Conservation (phyloP, 2,329 filamentous ascomycete species). For the Orbilia blumenaviensis region DNA sequence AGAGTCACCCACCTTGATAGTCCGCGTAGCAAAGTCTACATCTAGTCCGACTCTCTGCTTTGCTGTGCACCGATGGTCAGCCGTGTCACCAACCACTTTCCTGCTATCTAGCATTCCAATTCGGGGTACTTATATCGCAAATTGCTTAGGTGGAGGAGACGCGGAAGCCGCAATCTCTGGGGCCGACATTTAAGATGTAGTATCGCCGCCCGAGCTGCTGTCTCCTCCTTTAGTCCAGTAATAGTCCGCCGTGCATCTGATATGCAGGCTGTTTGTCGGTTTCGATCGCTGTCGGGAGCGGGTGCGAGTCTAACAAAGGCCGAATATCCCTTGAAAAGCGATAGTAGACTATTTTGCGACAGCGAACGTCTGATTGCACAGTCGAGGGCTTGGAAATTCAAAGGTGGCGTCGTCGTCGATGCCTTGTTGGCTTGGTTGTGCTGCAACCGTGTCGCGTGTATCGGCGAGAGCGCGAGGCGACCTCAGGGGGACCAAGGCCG, state of each 20-base stretch:
- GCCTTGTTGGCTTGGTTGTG: slow-evolving; percentile 8
- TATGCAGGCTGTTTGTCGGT: slow-evolving; percentile 19
- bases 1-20: slow-evolving; percentile 65
- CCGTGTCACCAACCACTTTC: slow-evolving; percentile 48
- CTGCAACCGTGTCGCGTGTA: slow-evolving; percentile 50
- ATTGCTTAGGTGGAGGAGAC: slow-evolving; percentile 52
- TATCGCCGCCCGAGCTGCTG: slow-evolving; percentile 49
- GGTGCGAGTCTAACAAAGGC: background rate
- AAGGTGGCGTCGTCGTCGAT: background rate
- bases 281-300: background rate
- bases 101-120: background rate
- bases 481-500: background rate
- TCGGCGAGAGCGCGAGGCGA: background rate
- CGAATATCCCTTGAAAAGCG: background rate
- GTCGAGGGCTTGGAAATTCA: background rate
- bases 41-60: slow-evolving; percentile 91
- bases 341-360: background rate
- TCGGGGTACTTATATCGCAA: slow-evolving; percentile 50
- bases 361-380: background rate
- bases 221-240: slow-evolving; percentile 50
- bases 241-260: slow-evolving; percentile 52
- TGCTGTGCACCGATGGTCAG: slow-evolving; percentile 66
- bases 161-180: slow-evolving; percentile 46
- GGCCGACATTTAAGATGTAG: slow-evolving; percentile 49
- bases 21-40: slow-evolving; percentile 80